Conservation (phyloP, 208 protist genomes). For the Trypanosoma caninum region DNA sequence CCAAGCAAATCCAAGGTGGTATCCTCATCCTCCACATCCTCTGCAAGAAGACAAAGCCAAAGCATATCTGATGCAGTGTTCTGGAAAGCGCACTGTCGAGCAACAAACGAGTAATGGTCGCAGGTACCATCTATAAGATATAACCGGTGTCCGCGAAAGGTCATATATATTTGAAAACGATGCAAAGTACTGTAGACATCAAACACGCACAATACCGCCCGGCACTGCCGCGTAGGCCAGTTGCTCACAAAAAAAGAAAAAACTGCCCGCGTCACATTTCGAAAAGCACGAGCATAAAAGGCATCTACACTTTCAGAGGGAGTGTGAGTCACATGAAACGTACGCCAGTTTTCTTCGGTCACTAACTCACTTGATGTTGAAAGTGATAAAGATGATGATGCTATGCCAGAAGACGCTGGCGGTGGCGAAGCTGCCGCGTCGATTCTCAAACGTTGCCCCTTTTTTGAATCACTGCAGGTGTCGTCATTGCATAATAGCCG, state of each 20-base stretch:
- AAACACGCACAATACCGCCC: conserved; percentile 50
- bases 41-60: conserved; percentile 67
- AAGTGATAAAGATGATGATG: not conserved
- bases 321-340: conserved; percentile 13
- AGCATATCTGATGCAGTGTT: conserved; percentile 25
- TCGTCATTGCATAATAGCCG: not conserved
- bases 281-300: conserved; percentile 46
- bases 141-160: conserved; percentile 59
- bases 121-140: conserved; percentile 45
- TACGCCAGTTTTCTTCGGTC: conserved; percentile 3
- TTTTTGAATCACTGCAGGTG: not conserved
- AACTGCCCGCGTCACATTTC: conserved; percentile 19
- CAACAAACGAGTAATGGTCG: not conserved
- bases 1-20: conserved; percentile 3
- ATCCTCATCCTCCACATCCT: conserved; percentile 37
- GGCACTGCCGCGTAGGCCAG: not conserved
- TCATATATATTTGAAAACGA: conserved; percentile 73
- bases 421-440: not conserved
- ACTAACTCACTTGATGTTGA: not conserved
- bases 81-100: too few relatives aligned
- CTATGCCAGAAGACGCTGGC: not conserved
- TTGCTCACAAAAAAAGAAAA: not conserved
- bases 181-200: conserved; percentile 51
- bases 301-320: conserved; percentile 30
- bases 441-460: not conserved